Evolutionary conservation across 495 filamentous ascomycete genomes (phyloP).

Genomic region (Ramalina intermedia): DNA sequence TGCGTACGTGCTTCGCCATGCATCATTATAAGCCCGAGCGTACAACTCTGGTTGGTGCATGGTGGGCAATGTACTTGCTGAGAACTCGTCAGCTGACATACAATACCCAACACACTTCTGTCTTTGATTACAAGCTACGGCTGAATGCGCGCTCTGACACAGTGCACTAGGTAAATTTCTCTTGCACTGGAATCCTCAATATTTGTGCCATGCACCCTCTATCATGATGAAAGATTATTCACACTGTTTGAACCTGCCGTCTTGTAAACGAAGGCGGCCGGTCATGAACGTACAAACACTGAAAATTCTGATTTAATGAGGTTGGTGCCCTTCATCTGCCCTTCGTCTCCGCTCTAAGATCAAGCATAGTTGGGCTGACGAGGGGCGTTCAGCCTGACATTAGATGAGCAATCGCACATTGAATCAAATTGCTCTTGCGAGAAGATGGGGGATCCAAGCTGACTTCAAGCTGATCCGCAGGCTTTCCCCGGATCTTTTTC

Average conservation of each 20-base stretch:
- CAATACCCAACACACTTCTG: slow-evolving; percentile 12
- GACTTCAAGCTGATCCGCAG: neutral
- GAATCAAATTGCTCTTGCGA: neutral
- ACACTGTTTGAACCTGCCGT: slow-evolving; percentile 88
- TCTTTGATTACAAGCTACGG: slow-evolving; percentile 5
- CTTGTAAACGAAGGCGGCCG: slow-evolving; percentile 61
- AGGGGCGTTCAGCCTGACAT: slow-evolving; percentile 14
- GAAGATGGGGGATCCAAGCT: neutral
- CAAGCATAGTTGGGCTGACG: slow-evolving; percentile 26
- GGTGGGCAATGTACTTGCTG: slow-evolving; percentile 73
- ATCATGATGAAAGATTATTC: slow-evolving; percentile 78
- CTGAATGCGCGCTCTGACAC: too few species aligned
- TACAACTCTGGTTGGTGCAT: slow-evolving; percentile 73
- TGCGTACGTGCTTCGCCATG: slow-evolving; percentile 45
- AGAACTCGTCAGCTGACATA: slow-evolving; percentile 86
- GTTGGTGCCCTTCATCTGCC: slow-evolving; percentile 33
- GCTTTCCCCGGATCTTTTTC: neutral
- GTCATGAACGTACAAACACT: slow-evolving; percentile 66
- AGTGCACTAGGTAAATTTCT: too few species aligned
- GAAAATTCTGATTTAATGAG: slow-evolving; percentile 99
- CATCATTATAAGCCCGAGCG: slow-evolving; percentile 55
- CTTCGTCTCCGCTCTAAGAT: neutral
- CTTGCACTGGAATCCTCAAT: neutral
- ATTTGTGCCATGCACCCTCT: slow-evolving; percentile 23
- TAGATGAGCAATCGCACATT: slow-evolving; percentile 6